These are phyloP conservation scores for Penicillium sp. DNA, from an alignment of 2,329 filamentous ascomycete genomes.

Conservation along the genomic window DNA sequence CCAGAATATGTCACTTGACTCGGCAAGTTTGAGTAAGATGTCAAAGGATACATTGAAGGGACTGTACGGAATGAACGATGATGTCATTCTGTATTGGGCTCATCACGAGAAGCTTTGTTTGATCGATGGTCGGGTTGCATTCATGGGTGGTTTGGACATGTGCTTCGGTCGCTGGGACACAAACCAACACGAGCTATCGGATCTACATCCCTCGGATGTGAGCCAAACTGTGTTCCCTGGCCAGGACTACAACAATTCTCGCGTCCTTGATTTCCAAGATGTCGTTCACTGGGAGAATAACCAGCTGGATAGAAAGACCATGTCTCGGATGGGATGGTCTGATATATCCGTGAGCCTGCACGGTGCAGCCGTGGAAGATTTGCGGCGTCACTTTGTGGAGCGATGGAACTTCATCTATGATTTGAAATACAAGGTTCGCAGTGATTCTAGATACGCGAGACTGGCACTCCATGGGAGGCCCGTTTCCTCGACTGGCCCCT, in stretches of 20 bases:
- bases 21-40: slow-evolving; percentile 60
- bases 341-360: slow-evolving; percentile 76
- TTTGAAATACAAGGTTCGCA: slow-evolving; percentile 70
- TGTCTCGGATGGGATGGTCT: slow-evolving; percentile 88
- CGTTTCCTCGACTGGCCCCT: slow-evolving; percentile 26
- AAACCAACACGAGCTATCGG: slow-evolving; percentile 79
- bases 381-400: slow-evolving; percentile 76
- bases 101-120: slow-evolving; percentile 90
- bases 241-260: slow-evolving; percentile 90
- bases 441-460: slow-evolving; percentile 51
- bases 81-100: slow-evolving; percentile 84
- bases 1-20: slow-evolving; percentile 56
- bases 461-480: slow-evolving; percentile 37
- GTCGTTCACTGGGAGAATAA: slow-evolving; percentile 80
- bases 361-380: slow-evolving; percentile 72
- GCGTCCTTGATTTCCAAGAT: slow-evolving; percentile 76
- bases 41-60: slow-evolving; percentile 72
- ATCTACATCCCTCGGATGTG: slow-evolving; percentile 76
- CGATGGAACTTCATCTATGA: slow-evolving; percentile 90
- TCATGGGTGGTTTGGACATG: slow-evolving; percentile 89
- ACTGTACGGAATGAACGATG: slow-evolving; percentile 78
- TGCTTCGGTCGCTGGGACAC: slow-evolving; percentile 90
- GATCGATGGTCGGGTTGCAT: slow-evolving; percentile 74
- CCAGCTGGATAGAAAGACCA: slow-evolving; percentile 76
- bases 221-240: slow-evolving; percentile 78